Percentiles rank a stretch among this genome's conserved stretches.
phyloP scores from a whole-genome alignment of 345 rosid species.

The Passiflora organensis region DNA sequence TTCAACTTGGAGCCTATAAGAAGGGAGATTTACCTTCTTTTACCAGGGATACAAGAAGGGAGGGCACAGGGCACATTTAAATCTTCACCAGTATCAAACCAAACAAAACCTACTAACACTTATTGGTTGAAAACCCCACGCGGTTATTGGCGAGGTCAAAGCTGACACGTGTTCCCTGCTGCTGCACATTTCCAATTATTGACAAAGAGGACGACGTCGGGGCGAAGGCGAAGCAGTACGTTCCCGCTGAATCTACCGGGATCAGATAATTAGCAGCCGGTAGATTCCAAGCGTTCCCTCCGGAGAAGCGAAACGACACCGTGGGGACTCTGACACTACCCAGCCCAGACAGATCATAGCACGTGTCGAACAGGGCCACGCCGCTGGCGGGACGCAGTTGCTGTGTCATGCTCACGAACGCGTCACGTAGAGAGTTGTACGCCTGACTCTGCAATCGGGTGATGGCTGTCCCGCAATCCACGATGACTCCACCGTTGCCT shows the following conservation, averaged over 20 bases:
- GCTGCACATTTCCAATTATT: slow-evolving; percentile 94
- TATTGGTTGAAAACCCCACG: slow-evolving; percentile 57
- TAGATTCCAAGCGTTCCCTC: slow-evolving; percentile 41
- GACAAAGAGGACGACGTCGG: slow-evolving; percentile 79
- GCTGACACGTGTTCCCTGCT: slow-evolving; percentile 86
- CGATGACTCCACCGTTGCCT: slow-evolving; percentile 74
- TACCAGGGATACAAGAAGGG: too few relatives aligned
- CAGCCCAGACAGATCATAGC: slow-evolving; percentile 68
- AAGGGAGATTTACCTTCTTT: too few relatives aligned
- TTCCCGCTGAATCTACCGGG: slow-evolving; percentile 63
- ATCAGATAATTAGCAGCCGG: slow-evolving; percentile 84
- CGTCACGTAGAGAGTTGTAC: slow-evolving; percentile 68
- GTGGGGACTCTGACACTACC: slow-evolving; percentile 69
- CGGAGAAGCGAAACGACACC: slow-evolving; percentile 60
- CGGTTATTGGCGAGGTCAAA: slow-evolving; percentile 60
- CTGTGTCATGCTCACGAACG: slow-evolving; percentile 41
- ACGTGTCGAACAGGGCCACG: slow-evolving; percentile 83
- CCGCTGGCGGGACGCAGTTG: slow-evolving; percentile 36
- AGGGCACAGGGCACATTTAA: too few relatives aligned
- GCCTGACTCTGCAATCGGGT: slow-evolving; percentile 80
- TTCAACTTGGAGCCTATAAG: too few relatives aligned
- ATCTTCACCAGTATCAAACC: too few relatives aligned
- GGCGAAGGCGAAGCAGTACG: slow-evolving; percentile 91
- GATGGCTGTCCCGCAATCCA: slow-evolving; percentile 91
- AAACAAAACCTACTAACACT: slow-evolving; percentile 37